Base-by-base conservation (phyloP, 2,329 filamentous ascomycete genomes). In the Diaporthe sp. region DNA sequence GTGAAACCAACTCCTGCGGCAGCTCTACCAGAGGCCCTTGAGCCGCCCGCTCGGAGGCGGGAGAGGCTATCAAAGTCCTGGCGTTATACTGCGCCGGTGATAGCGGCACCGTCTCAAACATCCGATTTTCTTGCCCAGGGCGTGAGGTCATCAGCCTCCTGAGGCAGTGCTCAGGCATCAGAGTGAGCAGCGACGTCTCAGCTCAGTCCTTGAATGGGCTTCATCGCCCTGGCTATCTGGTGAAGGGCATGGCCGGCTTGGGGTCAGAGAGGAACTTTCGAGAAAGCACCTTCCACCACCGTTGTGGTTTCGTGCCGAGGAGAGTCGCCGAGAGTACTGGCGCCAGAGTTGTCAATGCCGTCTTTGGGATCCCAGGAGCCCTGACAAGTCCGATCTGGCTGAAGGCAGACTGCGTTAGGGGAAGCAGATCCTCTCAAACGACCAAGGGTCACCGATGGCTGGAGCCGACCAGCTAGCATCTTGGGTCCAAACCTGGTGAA, bases 101-200 rank as follows among this genome's bases (percentile, higher is more conserved):
- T 69, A 69, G 46, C 65, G 65, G 49, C 49, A 55, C 31, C n/a
- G 22, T 69, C 49, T 69, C 65, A 69, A 69, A 69, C 65, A 69
- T 55, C 49, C 65, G 65, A 69, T 42, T n/a, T 69, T 55, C 34
- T 39, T 53, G 34, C 65, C 55, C 49, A 69, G 49, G 55, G 15
- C 28, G 15, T 31, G 34, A 42, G 65, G 34, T 55, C 65, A 69
- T 39, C 22, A 42, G 34, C 65, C 34, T 55, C 34, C 34, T 69
- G 65, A 34, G 49, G 49, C 65, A 39, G 65, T 31, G 46, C 28
- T 69, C 65, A 68, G 46, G 46, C 65, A 53, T 42, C n/a, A 68
- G 13, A 12, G n/a, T 28, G 22, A 39, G 53, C 46, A 53, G 22
- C 46, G n/a, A 53, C n/a, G 46, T 68, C 65, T 53, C 65, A 53